These are phyloP conservation scores for Wallacemonas sp. DNA, from an alignment of 208 protist genomes.

Conservation along the genomic window DNA sequence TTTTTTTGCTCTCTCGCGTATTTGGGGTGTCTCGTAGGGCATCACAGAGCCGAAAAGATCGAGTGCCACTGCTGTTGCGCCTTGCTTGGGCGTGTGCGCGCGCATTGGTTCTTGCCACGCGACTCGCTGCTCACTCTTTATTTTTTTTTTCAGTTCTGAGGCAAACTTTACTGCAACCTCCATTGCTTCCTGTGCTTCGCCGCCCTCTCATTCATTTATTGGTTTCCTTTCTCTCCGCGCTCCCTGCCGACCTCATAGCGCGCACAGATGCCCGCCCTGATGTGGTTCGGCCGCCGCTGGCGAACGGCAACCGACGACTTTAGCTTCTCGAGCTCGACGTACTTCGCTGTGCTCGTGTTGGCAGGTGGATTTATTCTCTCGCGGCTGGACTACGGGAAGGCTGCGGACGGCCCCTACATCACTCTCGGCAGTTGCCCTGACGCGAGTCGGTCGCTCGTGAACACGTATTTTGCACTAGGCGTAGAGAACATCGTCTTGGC, in stretches of 20 bases:
- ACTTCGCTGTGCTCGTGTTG: constrained; percentile 27
- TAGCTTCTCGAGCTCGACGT: constrained; percentile 52
- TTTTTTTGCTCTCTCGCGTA: too few species aligned
- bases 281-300: constrained; percentile 76
- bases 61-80: too few species aligned
- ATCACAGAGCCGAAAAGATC: too few species aligned
- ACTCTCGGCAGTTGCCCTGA: constrained; percentile 21
- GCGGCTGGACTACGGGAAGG: constrained; percentile 16
- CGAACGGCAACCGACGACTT: constrained; percentile 76
- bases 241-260: neutral
- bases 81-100: neutral
- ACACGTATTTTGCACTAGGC: constrained; percentile 30
- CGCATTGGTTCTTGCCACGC: neutral
- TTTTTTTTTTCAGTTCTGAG: neutral
- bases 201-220: neutral
- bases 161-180: constrained; percentile 1
- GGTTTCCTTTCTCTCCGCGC: neutral
- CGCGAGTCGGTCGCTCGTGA: constrained; percentile 6
- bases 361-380: constrained; percentile 4
- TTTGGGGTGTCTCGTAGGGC: too few species aligned
- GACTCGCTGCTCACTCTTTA: neutral
- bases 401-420: neutral
- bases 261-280: constrained; percentile 60
- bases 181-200: neutral
- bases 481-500: constrained; percentile 29